These are phyloP conservation scores for Ichthyophthirius multifiliis DNA, from an alignment of 169 alveolate species.

Conservation along the genomic window DNA sequence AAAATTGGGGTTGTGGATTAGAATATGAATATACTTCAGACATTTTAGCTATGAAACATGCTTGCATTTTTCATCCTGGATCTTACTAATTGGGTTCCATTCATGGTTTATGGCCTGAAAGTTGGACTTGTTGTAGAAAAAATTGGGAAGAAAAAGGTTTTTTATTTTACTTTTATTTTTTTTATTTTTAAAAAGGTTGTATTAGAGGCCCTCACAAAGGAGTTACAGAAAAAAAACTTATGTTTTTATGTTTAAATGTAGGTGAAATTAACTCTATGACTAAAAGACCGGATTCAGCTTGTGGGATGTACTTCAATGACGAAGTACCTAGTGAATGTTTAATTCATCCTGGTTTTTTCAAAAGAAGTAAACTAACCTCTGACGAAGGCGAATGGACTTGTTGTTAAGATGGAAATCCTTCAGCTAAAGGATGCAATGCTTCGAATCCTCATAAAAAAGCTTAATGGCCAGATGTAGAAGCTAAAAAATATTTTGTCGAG, in stretches of 20 bases:
- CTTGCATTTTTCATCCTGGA: conserved; percentile 83
- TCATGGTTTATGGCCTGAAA: conserved; percentile 88
- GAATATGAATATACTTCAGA: conserved; percentile 55
- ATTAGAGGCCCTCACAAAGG: conserved; percentile 2
- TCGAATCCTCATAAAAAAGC: conserved; percentile 67
- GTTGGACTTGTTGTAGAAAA: conserved; percentile 88
- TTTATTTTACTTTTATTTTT: conserved; percentile 1
- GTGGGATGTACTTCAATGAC: conserved; percentile 62
- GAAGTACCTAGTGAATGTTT: conserved; percentile 58
- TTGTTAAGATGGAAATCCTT: conserved; percentile 49
- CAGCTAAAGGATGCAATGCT: conserved; percentile 52
- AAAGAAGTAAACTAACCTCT: conserved; percentile 14
- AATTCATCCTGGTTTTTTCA: conserved; percentile 68
- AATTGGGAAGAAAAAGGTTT: conserved; percentile 81
- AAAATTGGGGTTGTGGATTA: conserved; percentile 79
- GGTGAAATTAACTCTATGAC: background rate
- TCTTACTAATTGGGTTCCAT: conserved; percentile 81
- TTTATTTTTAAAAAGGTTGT: background rate
- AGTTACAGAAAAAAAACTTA: background rate
- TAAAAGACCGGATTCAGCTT: conserved; percentile 56
- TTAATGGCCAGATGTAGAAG: conserved; percentile 85
- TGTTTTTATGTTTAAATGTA: background rate
- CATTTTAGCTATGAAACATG: conserved; percentile 29
- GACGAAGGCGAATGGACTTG: conserved; percentile 72
- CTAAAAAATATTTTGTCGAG: conserved; percentile 78